Percentiles rank a stretch among this genome's conserved stretches.
phyloP scores from a whole-genome alignment of 371 early-diverging fungal genomes.

The Mortierella sp. region DNA sequence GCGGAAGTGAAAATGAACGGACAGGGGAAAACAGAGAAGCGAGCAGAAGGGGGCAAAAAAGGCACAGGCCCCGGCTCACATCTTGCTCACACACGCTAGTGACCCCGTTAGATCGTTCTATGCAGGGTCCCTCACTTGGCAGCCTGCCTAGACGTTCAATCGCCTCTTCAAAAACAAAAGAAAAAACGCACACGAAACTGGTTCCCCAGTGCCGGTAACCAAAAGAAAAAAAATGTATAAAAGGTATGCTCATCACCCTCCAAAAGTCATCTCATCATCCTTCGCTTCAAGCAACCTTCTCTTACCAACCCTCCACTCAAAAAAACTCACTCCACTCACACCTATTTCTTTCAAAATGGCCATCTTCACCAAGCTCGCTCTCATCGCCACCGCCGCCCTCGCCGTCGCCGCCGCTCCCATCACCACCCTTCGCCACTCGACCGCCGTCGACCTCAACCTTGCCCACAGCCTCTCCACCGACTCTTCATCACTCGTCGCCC shows the following conservation, averaged over 20 bases:
- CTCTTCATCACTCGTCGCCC: neutral
- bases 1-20: neutral
- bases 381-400: constrained; percentile 32
- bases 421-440: constrained; percentile 7
- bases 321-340: neutral
- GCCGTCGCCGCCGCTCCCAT: constrained; percentile 37
- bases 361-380: constrained; percentile 36
- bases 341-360: constrained; percentile 16
- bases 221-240: constrained; percentile 13
- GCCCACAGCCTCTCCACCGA: neutral
- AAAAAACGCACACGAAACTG: neutral
- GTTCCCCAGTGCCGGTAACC: neutral
- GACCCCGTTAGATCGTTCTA: no score
- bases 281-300: neutral
- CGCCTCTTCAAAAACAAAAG: neutral
- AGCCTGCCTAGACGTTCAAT: no score
- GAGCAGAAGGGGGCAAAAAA: neutral
- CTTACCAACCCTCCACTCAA: neutral
- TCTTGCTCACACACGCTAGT: no score
- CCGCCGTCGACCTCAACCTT: constrained; percentile 9
- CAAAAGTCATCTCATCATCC: neutral
- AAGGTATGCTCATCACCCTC: neutral
- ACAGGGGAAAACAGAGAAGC: neutral
- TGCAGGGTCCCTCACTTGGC: neutral
- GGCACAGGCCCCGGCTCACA: neutral